Evolutionary conservation across 2,329 filamentous ascomycete species (phyloP), one percentile per base, ranked within the genome.

Genomic region (Trichophaea hybrida): DNA sequence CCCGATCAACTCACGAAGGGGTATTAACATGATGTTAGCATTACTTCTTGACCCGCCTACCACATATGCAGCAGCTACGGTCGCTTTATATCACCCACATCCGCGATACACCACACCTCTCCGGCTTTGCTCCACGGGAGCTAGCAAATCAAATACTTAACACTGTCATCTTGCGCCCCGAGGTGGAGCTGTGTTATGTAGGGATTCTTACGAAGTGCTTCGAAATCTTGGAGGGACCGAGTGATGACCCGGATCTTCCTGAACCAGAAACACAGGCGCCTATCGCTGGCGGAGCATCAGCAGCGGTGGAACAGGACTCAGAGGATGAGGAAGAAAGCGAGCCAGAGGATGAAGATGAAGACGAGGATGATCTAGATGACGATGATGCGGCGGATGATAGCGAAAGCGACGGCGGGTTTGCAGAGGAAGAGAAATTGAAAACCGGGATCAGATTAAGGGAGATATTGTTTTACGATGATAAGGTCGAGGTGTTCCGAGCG

Each of bases 381-480:
- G 70, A 72, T 50, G 73, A 74, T 44, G 72, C 69, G 8, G 69
- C 69, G 33, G 69, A 68, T 2, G 68, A 69, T 32, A 68, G 69
- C 40, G 68, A 70, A 13, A 66, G 64, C 60, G 66, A 69, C 35
- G 64, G 64, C 52, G 66, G 65, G 10, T 60, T 64, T 49, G 70
- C 69, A 31, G 73, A 73, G 12, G 74, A 74, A 1, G 70, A 66
- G 12, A 69, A 69, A 8, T 72, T 70, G 8, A 61, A 57, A 4
- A 58, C 38, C 43, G 61, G 77, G 67, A 76, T 90, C 61, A 77
- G 81, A 58, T 74, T 91, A 65, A 76, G 85, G 62, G 86, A 91
- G 74, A 91, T 93, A 64, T 72, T 90, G 63, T 91, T 88, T 71
- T 90, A 88, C 68, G 87, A 91, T 70, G 86, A 91, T 70, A 87